Evolutionary conservation across 2,329 filamentous ascomycete genomes (phyloP).

Genomic region (Plectosphaerella sp.): DNA sequence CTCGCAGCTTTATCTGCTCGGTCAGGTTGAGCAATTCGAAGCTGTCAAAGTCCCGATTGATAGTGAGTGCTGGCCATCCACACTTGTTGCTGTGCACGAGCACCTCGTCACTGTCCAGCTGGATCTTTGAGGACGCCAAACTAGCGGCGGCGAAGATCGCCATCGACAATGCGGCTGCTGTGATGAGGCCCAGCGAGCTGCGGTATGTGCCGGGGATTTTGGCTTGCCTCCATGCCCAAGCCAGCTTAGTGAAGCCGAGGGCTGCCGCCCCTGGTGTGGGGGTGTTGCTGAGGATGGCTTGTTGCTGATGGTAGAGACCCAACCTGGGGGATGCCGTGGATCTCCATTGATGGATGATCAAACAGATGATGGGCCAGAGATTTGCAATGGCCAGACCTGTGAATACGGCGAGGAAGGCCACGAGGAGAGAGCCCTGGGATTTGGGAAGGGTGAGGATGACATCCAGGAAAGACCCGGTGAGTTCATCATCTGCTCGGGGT

Average conservation of each 20-base stretch:
- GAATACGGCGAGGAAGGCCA: not conserved
- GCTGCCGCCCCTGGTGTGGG: not conserved
- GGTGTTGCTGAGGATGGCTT: not conserved
- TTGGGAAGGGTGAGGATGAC: not conserved
- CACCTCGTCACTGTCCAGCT: not conserved
- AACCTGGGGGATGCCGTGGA: not conserved
- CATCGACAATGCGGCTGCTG: not conserved
- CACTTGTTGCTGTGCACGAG: not conserved
- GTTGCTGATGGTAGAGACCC: conserved; percentile 1
- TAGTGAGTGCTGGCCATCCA: not conserved
- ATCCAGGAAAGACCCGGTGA: not conserved
- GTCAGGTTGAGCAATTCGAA: not conserved
- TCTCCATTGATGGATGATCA: not conserved
- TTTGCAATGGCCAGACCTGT: not conserved
- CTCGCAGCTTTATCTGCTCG: not conserved
- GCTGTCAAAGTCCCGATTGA: not conserved
- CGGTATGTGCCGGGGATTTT: not conserved
- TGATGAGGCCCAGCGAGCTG: not conserved
- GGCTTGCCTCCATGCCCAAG: not conserved
- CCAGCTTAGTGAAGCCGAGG: not conserved
- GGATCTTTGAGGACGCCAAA: not conserved
- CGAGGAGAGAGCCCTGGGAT: not conserved
- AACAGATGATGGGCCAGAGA: not conserved
- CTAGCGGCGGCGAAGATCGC: not conserved
- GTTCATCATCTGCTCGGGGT: not conserved